Base-by-base conservation (phyloP, 1,139 yeast genomes). In the Nakaseomyces nivariensis region DNA sequence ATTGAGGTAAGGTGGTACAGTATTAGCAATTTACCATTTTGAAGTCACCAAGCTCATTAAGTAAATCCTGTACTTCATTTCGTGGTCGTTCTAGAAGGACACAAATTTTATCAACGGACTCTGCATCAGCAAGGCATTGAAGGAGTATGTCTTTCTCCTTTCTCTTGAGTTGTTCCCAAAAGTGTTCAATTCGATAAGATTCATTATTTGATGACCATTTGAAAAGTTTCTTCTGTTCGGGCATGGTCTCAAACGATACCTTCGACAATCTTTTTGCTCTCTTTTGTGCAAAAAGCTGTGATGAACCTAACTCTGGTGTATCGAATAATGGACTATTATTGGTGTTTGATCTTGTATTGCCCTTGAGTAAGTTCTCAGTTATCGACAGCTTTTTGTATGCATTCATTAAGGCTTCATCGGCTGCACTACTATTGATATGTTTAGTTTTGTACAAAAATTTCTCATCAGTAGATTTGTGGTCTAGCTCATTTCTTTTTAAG, bases 71-170 rank as follows among this genome's bases (percentile, higher is more conserved):
- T 1, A 84, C 77, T 40, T 82, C 84, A 25, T 63, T 64, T 48
- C 81, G 71, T 17, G 85, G 74, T 60, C 74, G 73, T 49, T 76
- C 78, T 54, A 85, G 67, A 56, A 81, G 85, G 0, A 90, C 84
- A 58, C 90, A 82, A 2, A 87, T 81, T 7, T 82, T 76, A 61
- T 87, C 96, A 56, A 83, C 76, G 58, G 79, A 79, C 52, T 80
- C 83, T 32, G 78, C 78, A 27, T 78, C 78, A 53, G 74, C 76
- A 34, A 84, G 60, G 43, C 82, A 68, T 52, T 77, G 67, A 0
- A 72, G 67, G 36, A 84, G 61, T 34, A 68, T 61, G 50, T 53
- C 54, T 9, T 29, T 29, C 3, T 29, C 31, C 31, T 29, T 9
- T 9, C 9, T 29, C 31, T 9, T 9, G 6, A 58, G 58, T 58